Percentiles rank a stretch among this genome's conserved stretches.
These are phyloP conservation scores for Chlorella sp. DNA, from an alignment of 139 green algal genomes.

Conservation along the genomic window DNA sequence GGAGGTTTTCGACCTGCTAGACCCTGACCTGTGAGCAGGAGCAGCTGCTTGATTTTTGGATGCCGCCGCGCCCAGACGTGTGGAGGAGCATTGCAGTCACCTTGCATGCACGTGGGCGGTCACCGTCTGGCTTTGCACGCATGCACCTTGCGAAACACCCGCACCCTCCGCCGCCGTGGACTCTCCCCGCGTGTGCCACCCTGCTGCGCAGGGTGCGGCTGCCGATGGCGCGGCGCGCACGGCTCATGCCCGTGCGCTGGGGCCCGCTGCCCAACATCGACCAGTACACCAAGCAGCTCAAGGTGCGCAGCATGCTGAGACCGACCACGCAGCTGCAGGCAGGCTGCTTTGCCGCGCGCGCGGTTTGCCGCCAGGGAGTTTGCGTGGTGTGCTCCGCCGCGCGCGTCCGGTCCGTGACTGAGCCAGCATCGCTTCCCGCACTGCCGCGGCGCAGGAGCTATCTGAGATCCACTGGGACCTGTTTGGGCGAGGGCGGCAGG, in stretches of 20 bases:
- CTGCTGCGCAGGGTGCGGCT: constrained; percentile 46
- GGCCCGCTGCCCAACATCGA: constrained; percentile 57
- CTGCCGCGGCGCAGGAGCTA: not conserved
- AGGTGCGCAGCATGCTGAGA: not conserved
- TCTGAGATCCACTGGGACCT: not conserved
- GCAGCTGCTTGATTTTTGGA: not conserved
- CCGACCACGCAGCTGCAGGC: not conserved
- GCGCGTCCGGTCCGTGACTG: not conserved
- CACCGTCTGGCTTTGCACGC: not conserved
- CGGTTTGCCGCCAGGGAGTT: not conserved
- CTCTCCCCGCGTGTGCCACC: not conserved
- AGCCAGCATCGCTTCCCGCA: not conserved
- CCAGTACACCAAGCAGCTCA: constrained; percentile 43
- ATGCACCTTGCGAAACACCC: not conserved
- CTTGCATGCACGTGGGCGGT: not conserved
- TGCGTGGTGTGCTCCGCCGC: not conserved
- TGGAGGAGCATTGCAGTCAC: not conserved
- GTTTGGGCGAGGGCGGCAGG: not conserved
- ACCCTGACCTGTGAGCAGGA: constrained; percentile 52
- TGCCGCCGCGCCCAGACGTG: no score
- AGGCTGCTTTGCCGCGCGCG: not conserved
- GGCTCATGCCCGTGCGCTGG: constrained; percentile 62
- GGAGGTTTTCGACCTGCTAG: constrained; percentile 74
- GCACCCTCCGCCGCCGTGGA: not conserved
- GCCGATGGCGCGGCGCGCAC: constrained; percentile 45